Percentiles rank a stretch among this genome's conserved stretches.
Conservation (phyloP, 257 asterid genomes). For the Echium plantagineum region DNA sequence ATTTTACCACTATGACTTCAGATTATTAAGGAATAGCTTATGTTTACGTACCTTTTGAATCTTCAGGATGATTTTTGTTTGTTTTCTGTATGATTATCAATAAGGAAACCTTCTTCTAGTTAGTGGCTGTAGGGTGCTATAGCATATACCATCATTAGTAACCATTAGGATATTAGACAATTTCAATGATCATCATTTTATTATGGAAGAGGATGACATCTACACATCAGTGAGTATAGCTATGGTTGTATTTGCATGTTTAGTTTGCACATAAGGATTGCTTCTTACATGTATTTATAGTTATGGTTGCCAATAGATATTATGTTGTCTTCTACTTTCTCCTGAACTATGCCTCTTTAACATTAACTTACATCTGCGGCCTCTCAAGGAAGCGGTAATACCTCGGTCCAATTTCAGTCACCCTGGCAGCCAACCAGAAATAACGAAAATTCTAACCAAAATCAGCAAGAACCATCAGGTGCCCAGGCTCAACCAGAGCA, state of each 20-base stretch:
- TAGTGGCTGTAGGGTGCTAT: neutral
- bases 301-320: no score
- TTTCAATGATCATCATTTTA: no score
- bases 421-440: constrained; percentile 51
- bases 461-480: constrained; percentile 30
- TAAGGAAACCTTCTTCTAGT: neutral
- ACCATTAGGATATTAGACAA: no score
- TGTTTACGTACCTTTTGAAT: no score
- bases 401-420: constrained; percentile 34
- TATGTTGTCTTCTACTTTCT: neutral
- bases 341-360: neutral
- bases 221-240: no score
- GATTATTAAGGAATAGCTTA: no score
- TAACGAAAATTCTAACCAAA: constrained; percentile 35
- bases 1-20: neutral
- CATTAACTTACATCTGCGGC: constrained; percentile 24
- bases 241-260: no score
- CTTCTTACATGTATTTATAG: no score
- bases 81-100: neutral
- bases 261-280: no score
- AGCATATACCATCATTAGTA: no score
- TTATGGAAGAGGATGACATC: no score
- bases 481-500: constrained; percentile 36
- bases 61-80: neutral
- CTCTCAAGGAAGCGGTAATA: constrained; percentile 39